These are phyloP conservation scores for Arabidopsis arenosa DNA, from an alignment of 345 rosid genomes.

Conservation along the genomic window DNA sequence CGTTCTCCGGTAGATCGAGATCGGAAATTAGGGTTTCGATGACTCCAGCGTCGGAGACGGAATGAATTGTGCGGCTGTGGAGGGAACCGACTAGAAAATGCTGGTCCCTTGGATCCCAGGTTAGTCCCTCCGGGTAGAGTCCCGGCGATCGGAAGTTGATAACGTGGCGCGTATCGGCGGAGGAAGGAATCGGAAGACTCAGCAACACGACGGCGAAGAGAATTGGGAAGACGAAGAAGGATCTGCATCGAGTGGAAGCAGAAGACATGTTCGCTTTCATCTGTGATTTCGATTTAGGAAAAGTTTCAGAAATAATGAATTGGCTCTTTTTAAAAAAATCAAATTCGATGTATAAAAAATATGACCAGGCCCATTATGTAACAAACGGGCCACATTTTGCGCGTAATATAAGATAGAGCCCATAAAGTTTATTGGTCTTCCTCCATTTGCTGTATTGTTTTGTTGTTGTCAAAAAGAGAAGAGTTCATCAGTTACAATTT, in stretches of 20 bases:
- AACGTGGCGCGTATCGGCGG: slow-evolving; percentile 53
- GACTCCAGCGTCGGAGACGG: slow-evolving; percentile 88
- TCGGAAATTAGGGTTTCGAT: slow-evolving; percentile 63
- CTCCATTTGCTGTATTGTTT: too few relatives aligned
- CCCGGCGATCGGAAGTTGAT: slow-evolving; percentile 68
- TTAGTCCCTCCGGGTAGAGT: slow-evolving; percentile 79
- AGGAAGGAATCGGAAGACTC: slow-evolving; percentile 28
- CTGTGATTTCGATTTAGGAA: background rate
- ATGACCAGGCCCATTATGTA: background rate
- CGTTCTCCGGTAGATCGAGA: slow-evolving; percentile 62
- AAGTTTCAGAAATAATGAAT: background rate
- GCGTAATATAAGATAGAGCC: too few relatives aligned
- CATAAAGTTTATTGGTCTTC: too few relatives aligned
- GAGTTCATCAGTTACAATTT: too few relatives aligned
- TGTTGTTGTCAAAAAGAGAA: too few relatives aligned
- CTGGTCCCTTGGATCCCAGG: slow-evolving; percentile 72
- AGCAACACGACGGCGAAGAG: slow-evolving; percentile 28
- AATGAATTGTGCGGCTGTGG: slow-evolving; percentile 57
- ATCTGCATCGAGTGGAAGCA: slow-evolving; percentile 18
- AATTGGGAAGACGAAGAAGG: background rate
- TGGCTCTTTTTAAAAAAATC: too few relatives aligned
- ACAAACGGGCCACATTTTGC: background rate
- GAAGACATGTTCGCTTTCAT: slow-evolving; percentile 35
- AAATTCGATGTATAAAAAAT: background rate
- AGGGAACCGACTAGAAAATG: slow-evolving; percentile 87